Percentiles rank a stretch among this genome's conserved stretches.
phyloP scores from a whole-genome alignment of 495 filamentous ascomycete species.

The Aspergillus bertholletiae region DNA sequence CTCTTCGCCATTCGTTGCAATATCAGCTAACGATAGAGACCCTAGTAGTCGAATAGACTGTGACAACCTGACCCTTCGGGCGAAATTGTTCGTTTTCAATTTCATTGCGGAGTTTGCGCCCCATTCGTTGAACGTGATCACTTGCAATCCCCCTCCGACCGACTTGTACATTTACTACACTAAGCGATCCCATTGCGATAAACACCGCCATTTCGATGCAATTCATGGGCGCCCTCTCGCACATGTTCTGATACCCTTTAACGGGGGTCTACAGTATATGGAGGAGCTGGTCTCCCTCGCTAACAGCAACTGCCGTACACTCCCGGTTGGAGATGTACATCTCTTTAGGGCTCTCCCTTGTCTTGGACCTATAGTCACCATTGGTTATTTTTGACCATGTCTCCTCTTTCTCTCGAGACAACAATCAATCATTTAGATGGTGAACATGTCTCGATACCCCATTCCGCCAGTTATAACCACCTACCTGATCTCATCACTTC shows the following conservation, averaged over 20 bases:
- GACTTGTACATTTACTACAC: too few species aligned
- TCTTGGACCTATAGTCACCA: slow-evolving; percentile 11
- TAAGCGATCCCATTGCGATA: background rate
- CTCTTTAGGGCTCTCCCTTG: slow-evolving; percentile 11
- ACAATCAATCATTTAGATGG: slow-evolving; percentile 25
- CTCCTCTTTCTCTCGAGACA: slow-evolving; percentile 26
- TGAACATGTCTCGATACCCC: slow-evolving; percentile 24
- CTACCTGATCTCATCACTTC: slow-evolving; percentile 26
- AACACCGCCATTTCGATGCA: slow-evolving; percentile 4
- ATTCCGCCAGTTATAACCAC: slow-evolving; percentile 44
- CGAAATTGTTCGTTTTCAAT: background rate
- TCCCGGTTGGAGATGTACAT: slow-evolving; percentile 30
- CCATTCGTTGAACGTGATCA: slow-evolving; percentile 9
- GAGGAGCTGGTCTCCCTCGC: slow-evolving; percentile 43
- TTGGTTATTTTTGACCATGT: slow-evolving; percentile 29
- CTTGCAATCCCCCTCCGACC: slow-evolving; percentile 3
- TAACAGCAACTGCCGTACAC: slow-evolving; percentile 19
- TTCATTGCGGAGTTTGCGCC: background rate
- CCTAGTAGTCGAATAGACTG: slow-evolving; percentile 1
- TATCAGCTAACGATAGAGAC: slow-evolving; percentile 10
- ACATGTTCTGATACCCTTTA: slow-evolving; percentile 23
- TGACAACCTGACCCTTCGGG: too few species aligned
- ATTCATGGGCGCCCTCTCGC: background rate
- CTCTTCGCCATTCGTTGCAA: slow-evolving; percentile 15
- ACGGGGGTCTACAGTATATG: slow-evolving; percentile 26